phyloP scores from a whole-genome alignment of 2,329 filamentous ascomycete genomes.

The Hypomyces rosellus region DNA sequence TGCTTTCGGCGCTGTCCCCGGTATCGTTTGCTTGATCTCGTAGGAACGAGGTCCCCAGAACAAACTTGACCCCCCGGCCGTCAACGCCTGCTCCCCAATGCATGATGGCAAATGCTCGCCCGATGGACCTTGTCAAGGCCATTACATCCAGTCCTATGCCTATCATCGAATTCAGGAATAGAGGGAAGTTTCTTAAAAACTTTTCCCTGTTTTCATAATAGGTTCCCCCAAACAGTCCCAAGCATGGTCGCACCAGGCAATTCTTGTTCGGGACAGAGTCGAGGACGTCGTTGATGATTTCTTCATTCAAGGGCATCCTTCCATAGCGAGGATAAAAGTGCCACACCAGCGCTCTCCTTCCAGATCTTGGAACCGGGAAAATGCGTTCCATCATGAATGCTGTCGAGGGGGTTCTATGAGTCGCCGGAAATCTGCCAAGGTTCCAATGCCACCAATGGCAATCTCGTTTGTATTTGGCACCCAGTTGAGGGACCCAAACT shows the following conservation, averaged over 20 bases:
- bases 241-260: slow-evolving; percentile 16
- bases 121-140: slow-evolving; percentile 13
- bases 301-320: background rate
- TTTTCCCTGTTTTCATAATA: background rate
- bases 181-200: slow-evolving; percentile 9
- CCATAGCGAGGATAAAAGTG: slow-evolving; percentile 11
- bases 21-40: background rate
- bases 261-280: slow-evolving; percentile 15
- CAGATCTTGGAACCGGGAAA: slow-evolving; percentile 16
- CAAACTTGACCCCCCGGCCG: slow-evolving; percentile 19
- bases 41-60: slow-evolving; percentile 10
- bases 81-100: slow-evolving; percentile 18
- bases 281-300: slow-evolving; percentile 1
- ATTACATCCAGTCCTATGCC: slow-evolving; percentile 9
- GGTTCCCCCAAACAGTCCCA: slow-evolving; percentile 7
- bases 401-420: too few relatives aligned
- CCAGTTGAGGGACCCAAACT: too few relatives aligned
- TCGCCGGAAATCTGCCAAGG: too few relatives aligned
- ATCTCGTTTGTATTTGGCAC: too few relatives aligned
- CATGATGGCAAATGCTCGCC: slow-evolving; percentile 17
- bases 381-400: slow-evolving; percentile 14
- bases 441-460: too few relatives aligned
- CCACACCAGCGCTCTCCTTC: slow-evolving; percentile 12
- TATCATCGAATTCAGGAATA: slow-evolving; percentile 10
- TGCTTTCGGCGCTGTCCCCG: background rate